These are phyloP conservation scores for Hypoxylon perforatum DNA, from an alignment of 495 filamentous ascomycete species.

Conservation along the genomic window DNA sequence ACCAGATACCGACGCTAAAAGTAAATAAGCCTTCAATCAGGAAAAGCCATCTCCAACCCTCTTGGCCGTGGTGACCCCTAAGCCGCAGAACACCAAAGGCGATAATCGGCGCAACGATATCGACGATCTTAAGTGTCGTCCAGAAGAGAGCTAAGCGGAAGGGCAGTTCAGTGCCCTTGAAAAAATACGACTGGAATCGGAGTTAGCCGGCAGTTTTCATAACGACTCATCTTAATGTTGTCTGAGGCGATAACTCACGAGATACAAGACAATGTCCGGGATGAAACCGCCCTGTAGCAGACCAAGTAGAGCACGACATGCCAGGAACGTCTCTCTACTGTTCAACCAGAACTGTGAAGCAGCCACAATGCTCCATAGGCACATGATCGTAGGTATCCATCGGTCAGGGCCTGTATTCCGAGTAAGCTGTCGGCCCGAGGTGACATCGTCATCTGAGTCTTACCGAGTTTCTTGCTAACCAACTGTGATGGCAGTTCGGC, in stretches of 20 bases:
- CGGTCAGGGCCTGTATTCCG: constrained; percentile 69
- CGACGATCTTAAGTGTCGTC: constrained; percentile 65
- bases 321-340: constrained; percentile 66
- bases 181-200: constrained; percentile 65
- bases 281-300: constrained; percentile 75
- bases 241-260: constrained; percentile 59
- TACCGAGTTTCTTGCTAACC: constrained; percentile 73
- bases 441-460: constrained; percentile 79
- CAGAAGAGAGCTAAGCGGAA: constrained; percentile 75
- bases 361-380: constrained; percentile 79
- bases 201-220: neutral
- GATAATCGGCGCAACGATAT: constrained; percentile 68
- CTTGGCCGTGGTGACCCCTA: constrained; percentile 60
- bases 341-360: constrained; percentile 72
- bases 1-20: constrained; percentile 65
- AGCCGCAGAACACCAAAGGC: constrained; percentile 74
- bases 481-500: constrained; percentile 81
- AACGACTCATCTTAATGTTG: neutral
- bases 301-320: constrained; percentile 71
- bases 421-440: constrained; percentile 50
- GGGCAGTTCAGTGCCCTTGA: constrained; percentile 71
- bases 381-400: constrained; percentile 86
- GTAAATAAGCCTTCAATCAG: constrained; percentile 62
- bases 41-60: constrained; percentile 78
- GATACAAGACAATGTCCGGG: constrained; percentile 64